Base-by-base conservation (phyloP, 306 rosid genomes). In the Cicer yamashitae region DNA sequence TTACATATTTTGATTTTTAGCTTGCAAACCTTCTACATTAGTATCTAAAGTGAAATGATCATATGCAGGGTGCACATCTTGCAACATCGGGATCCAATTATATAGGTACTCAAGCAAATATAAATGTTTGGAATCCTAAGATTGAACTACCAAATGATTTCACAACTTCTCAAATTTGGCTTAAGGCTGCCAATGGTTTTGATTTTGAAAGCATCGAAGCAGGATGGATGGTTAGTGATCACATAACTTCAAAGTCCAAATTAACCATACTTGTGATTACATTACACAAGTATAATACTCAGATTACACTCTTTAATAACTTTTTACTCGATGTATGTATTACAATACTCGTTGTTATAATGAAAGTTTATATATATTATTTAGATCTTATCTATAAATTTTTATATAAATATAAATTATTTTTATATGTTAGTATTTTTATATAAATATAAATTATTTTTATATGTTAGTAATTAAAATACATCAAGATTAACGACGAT, bases 191-290 rank as follows among this genome's bases (percentile, higher is more conserved):
- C 5, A 80, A 78, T 41, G 72, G 78, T 2, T 41, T 67, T 3
- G 15, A 7, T 40, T 89, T 89, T 74, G 96, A 89, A 14, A 89
- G 90, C n/a, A 70, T 89, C 0, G 97, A 89, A 80, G 69, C 90
- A 6, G 96, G 93, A 60, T 88, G 91, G 97, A 65, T 67, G 86
- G 94, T 87, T n/a, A 30, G 59, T 68, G 10, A n/a, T 60, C 63
- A 11, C 1, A 54, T 14, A 2, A 30, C 47, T 17, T 9, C 37
- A 45, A 47, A 48, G 3, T 69, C 22, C 57, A 44, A 48, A 48
- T 13, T 20, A 40, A 65, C 8, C 8, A 15, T n/a, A 18, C 20
- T 18, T 18, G 20, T 18, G 20, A 18, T 18, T 18, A 18, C 20
- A 18, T 18, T 10, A 17, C 13, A 18, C 53, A 47, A 44, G 3